Evolutionary conservation across 805 yeast species (phyloP).

Genomic region (Lipomyces starkeyi): DNA sequence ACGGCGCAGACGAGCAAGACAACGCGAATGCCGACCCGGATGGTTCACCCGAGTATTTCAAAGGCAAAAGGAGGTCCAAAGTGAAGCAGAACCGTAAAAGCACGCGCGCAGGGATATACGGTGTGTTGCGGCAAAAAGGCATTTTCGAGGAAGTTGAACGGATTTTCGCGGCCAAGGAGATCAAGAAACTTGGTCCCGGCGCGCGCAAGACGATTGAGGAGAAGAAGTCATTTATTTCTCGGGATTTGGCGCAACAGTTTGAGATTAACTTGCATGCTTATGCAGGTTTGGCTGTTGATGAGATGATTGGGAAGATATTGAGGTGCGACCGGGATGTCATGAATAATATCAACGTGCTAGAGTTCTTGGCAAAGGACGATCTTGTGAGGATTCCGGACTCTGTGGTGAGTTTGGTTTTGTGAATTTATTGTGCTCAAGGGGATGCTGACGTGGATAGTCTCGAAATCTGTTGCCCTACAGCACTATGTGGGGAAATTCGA

Average conservation of each 20-base stretch:
- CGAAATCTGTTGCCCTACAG: slow-evolving; percentile 82
- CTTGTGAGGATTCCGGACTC: slow-evolving; percentile 76
- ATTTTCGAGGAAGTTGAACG: slow-evolving; percentile 82
- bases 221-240: slow-evolving; percentile 71
- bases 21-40: slow-evolving; percentile 6
- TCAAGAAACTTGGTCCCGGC: slow-evolving; percentile 54
- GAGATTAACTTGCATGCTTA: slow-evolving; percentile 90
- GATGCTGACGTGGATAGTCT: slow-evolving; percentile 44
- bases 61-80: neutral
- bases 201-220: slow-evolving; percentile 55
- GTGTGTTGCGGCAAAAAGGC: slow-evolving; percentile 73
- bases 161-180: slow-evolving; percentile 83
- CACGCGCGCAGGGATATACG: slow-evolving; percentile 64
- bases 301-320: slow-evolving; percentile 71
- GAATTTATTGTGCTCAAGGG: neutral
- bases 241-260: slow-evolving; percentile 92
- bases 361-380: slow-evolving; percentile 78
- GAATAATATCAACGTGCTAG: slow-evolving; percentile 74
- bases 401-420: slow-evolving; percentile 42
- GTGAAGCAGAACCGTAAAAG: slow-evolving; percentile 40
- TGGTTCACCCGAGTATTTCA: neutral
- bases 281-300: slow-evolving; percentile 64
- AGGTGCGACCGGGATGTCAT: slow-evolving; percentile 77
- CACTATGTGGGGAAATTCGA: slow-evolving; percentile 65
- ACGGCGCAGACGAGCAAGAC: slow-evolving; percentile 11